Percentiles rank a stretch among this genome's conserved stretches.
These are phyloP conservation scores for Globisporangium megalacanthum DNA, from an alignment of 352 stramenopile species.

Conservation along the genomic window DNA sequence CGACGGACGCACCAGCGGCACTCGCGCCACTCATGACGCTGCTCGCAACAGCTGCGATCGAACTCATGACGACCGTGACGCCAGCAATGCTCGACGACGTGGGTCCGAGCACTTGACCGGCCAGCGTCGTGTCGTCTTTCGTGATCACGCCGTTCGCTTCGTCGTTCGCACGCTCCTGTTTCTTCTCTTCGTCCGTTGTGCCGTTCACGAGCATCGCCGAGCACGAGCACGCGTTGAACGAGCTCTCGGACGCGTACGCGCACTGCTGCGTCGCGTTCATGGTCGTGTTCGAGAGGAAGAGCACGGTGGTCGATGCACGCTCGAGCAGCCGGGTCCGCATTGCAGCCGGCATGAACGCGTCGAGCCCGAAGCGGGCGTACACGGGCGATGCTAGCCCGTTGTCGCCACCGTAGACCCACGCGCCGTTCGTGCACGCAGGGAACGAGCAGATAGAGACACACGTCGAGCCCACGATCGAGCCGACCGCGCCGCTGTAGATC, in stretches of 20 bases:
- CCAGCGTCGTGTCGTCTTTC: conserved; percentile 50
- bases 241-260: conserved; percentile 50
- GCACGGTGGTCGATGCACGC: conserved; percentile 34
- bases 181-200: conserved; percentile 50
- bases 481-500: conserved; percentile 72
- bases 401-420: conserved; percentile 52
- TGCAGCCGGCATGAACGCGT: conserved; percentile 44
- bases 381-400: conserved; percentile 67
- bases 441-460: conserved; percentile 82
- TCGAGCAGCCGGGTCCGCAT: conserved; percentile 35
- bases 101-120: conserved; percentile 51
- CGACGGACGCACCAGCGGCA: conserved; percentile 40
- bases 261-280: conserved; percentile 58
- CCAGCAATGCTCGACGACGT: conserved; percentile 66
- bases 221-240: conserved; percentile 72
- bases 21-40: conserved; percentile 32
- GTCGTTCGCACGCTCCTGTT: conserved; percentile 45
- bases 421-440: conserved; percentile 47
- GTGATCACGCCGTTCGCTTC: conserved; percentile 50
- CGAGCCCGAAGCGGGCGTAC: conserved; percentile 46
- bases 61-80: conserved; percentile 62
- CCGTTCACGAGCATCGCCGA: conserved; percentile 48
- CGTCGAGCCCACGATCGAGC: conserved; percentile 35
- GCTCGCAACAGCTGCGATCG: conserved; percentile 68
- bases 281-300: conserved; percentile 55